Conservation (phyloP, 1,284 basidiomycete genomes). For the Sphagnurus paluster region DNA sequence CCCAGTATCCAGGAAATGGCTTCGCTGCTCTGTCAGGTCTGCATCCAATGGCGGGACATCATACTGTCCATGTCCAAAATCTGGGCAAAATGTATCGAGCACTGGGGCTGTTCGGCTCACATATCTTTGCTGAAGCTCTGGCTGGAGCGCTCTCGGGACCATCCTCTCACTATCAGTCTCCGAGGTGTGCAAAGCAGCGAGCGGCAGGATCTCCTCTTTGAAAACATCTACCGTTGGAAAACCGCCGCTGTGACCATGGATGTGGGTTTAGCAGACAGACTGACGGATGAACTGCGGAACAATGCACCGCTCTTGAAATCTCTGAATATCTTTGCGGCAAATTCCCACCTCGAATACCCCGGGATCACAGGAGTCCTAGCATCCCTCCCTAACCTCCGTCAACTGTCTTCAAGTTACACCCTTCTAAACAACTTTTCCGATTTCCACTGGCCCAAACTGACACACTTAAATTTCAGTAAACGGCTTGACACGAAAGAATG, state of each 20-base stretch:
- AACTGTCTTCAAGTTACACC: neutral
- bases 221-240: neutral
- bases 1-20: neutral
- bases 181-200: neutral
- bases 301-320: neutral
- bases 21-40: neutral
- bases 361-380: neutral
- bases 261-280: neutral
- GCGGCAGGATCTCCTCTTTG: neutral
- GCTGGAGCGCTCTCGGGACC: neutral
- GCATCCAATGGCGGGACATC: conserved; percentile 2
- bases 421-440: neutral
- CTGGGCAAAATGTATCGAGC: neutral
- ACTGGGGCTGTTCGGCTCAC: too few species aligned
- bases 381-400: neutral
- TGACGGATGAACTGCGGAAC: neutral
- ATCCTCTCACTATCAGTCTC: neutral
- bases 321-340: neutral
- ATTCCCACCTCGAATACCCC: neutral
- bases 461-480: neutral
- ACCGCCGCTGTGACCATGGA: neutral
- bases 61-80: neutral
- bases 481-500: neutral
- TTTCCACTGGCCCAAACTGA: neutral
- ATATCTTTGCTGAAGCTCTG: neutral